phyloP scores from a whole-genome alignment of 306 rosid genomes.

The Quercus dentata region DNA sequence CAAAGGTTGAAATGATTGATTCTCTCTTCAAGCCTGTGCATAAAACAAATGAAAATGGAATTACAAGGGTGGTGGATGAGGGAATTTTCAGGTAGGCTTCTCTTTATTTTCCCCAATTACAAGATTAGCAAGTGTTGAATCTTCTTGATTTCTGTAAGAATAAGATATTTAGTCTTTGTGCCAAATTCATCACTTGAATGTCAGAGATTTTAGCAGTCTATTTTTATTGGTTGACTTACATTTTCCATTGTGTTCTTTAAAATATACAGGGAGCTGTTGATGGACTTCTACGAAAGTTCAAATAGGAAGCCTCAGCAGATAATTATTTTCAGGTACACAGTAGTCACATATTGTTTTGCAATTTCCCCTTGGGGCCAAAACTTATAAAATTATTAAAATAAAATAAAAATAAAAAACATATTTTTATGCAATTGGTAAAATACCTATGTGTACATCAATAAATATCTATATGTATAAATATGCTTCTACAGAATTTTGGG shows the following conservation, averaged over 20 bases:
- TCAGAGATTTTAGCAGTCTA: too few relatives aligned
- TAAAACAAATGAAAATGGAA: neutral
- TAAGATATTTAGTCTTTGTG: too few relatives aligned
- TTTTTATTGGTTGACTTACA: neutral
- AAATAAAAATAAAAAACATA: too few relatives aligned
- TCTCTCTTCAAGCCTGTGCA: conserved; percentile 22
- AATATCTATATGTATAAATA: neutral
- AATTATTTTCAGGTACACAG: conserved; percentile 34
- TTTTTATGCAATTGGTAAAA: too few relatives aligned
- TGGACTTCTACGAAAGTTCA: conserved; percentile 19
- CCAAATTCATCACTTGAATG: too few relatives aligned
- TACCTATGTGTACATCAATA: neutral
- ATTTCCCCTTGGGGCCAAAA: too few relatives aligned
- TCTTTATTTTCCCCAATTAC: neutral
- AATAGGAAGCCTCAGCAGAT: conserved; percentile 30
- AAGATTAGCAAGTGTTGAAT: too few relatives aligned
- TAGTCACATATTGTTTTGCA: too few relatives aligned
- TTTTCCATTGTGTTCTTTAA: neutral
- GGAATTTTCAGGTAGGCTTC: conserved; percentile 34
- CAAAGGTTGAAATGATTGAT: conserved; percentile 28
- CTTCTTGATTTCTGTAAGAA: too few relatives aligned
- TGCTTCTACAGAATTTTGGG: neutral
- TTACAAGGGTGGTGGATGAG: neutral
- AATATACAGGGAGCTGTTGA: conserved; percentile 25
- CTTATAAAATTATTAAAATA: too few relatives aligned